phyloP scores from a whole-genome alignment of 208 protist species.

The Entamoeba dispar region DNA sequence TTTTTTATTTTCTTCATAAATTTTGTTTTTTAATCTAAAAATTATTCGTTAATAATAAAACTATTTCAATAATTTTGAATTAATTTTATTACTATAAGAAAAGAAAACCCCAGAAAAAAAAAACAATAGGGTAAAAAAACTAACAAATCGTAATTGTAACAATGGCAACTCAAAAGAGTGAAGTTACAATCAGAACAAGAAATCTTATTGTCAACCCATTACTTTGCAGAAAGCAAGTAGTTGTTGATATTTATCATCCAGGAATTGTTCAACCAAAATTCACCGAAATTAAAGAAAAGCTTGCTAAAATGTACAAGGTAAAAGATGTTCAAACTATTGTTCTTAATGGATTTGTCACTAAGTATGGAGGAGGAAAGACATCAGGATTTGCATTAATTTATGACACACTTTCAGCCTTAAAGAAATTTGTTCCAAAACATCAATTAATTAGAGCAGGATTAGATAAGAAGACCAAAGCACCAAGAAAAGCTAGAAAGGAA shows the following conservation, averaged over 20 bases:
- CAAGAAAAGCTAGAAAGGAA: background rate
- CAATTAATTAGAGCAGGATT: constrained; percentile 56
- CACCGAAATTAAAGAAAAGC: constrained; percentile 69
- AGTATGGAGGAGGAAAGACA: constrained; percentile 90
- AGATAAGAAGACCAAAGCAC: background rate
- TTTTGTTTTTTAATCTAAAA: no score
- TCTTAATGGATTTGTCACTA: constrained; percentile 84
- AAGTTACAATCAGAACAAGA: constrained; percentile 53
- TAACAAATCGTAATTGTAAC: background rate
- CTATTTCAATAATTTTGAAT: no score
- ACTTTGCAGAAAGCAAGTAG: constrained; percentile 89
- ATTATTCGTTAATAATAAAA: no score
- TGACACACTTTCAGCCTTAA: constrained; percentile 62
- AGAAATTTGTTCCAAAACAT: constrained; percentile 89
- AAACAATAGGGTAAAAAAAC: background rate
- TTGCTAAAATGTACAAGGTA: constrained; percentile 87
- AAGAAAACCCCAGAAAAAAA: background rate
- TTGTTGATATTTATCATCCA: constrained; percentile 59
- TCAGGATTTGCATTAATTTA: constrained; percentile 97
- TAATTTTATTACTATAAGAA: no score
- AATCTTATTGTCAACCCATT: constrained; percentile 98
- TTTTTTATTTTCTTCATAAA: no score
- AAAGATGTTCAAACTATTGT: constrained; percentile 60
- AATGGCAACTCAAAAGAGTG: background rate
- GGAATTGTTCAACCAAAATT: constrained; percentile 40